Evolutionary conservation across 2,329 filamentous ascomycete species (phyloP), one percentile per base, ranked within the genome.

Genomic region (Alternaria brassicae): DNA sequence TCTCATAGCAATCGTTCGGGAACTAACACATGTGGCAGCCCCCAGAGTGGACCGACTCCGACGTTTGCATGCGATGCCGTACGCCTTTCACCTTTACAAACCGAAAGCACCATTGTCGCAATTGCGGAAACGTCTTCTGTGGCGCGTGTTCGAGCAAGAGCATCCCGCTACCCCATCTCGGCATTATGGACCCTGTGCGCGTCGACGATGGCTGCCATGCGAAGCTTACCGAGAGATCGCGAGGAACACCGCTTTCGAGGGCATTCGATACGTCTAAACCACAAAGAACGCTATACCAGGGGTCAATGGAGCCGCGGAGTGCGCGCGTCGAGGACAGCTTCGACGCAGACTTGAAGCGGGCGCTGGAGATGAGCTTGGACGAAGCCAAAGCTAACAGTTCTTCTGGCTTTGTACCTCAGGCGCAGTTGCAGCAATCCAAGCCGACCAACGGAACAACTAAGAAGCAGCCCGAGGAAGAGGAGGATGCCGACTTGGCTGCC

Each of bases 1-100:
- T 6, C 4, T 42, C 9, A 2, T 10, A 37, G 28, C 41, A 28
- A n/a, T 2, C 10, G 3, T 1, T 12, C n/a, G 3, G 3, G 12
- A n/a, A n/a, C 59, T 64, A 39, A 68, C 49, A 25, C 5, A 17
- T 21, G 3, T 54, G 32, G 32, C 70, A 96, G 89, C 95, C 95
- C 9, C 95, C 95, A 0, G 95, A 99, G 80, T 99, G 95, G 95
- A 89, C 89, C 50, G 95, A 99, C 79, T 97, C 94, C 10, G 95
- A 99, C 72, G 94, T 99, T 30, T 99, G 95, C 78, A 97, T 99
- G 93, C 90, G 95, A 75, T 99, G 95, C 78, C 89, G 95, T 68
- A 97, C 94, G 12, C 81, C 92, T 17, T 99, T 99, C 72, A 97
- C 92, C 47, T 97, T 99, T 74, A 99, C 94, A 56, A 99, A 99